These are phyloP conservation scores for Fusarium staphyleae DNA, from an alignment of 2,329 filamentous ascomycete genomes.

Conservation along the genomic window DNA sequence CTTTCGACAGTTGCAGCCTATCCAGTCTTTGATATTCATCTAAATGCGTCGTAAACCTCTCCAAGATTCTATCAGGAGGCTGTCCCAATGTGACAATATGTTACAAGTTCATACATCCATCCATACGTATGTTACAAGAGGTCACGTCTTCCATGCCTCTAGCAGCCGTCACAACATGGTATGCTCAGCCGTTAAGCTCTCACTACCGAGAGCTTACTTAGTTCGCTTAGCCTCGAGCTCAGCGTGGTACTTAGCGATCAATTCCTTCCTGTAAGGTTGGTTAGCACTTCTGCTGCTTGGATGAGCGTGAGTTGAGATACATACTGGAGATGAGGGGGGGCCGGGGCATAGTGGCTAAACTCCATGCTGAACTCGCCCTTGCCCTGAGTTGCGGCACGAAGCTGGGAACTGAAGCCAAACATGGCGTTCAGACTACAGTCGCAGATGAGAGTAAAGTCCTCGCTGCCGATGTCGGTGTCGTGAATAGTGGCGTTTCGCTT, in stretches of 20 bases:
- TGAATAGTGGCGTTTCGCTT: constrained; percentile 95
- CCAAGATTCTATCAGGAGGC: constrained; percentile 16
- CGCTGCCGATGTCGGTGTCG: constrained; percentile 90
- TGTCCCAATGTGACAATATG: constrained; percentile 33
- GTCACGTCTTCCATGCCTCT: constrained; percentile 13
- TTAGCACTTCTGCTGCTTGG: constrained; percentile 7
- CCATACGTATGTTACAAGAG: constrained; percentile 36
- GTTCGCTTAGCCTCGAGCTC: constrained; percentile 64
- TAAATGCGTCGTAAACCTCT: constrained; percentile 30
- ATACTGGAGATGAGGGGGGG: constrained; percentile 88
- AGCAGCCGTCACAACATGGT: constrained; percentile 7
- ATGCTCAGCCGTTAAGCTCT: constrained; percentile 1
- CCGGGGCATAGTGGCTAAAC: constrained; percentile 92
- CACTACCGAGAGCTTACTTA: constrained; percentile 50
- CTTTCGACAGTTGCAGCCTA: constrained; percentile 1
- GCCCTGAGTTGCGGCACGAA: constrained; percentile 92
- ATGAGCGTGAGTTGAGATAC: constrained; percentile 45
- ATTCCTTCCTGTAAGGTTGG: constrained; percentile 57
- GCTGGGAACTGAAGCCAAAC: constrained; percentile 94
- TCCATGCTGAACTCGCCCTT: constrained; percentile 99
- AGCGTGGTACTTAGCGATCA: constrained; percentile 65
- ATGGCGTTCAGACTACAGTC: constrained; percentile 96
- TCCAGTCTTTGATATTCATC: constrained; percentile 19
- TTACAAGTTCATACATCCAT: constrained; percentile 40
- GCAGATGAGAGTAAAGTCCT: constrained; percentile 91